Base-by-base conservation (phyloP, 257 asterid species). In the Ophiorrhiza pumila region DNA sequence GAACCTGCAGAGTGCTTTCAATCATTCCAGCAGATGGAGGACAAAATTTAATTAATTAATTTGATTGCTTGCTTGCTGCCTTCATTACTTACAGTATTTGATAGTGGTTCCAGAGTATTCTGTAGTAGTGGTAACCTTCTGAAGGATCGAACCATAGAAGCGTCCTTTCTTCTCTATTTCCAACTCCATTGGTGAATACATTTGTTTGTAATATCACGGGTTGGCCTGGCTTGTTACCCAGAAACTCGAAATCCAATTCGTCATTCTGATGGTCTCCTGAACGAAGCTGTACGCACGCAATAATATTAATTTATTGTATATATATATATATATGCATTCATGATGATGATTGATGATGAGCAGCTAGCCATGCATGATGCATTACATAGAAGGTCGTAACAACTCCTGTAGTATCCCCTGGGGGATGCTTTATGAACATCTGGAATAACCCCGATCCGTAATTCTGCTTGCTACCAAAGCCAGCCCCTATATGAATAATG, bases 121-220 rank as follows among this genome's bases (percentile, higher is more conserved):
- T 74, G 80, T 92, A 92, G 23, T 78, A 69, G 72, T 92, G 97
- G 65, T 85, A 90, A 73, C 90, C 92, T 62, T 84, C 86, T 0
- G 89, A 22, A 0, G 93, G 97, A 73, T 92, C 96, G 73, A 92
- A 92, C 97, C 97, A 92, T 0, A 90, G 89, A 45, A 23, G 63
- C 7, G 45, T 20, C 68, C 92, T 80, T 73, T 90, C 89, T 47
- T 92, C 96, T 78, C 87, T 83, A 27, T 67, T 27, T 34, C 97
- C 97, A 2, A 17, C 1, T n/a, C 97, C 96, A 39, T 83, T 69
- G 22, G 71, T 76, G 60, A 71, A 90, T 42, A 92, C 86, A 53
- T 92, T 90, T 13, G 96, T 90, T 41, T 92, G 96, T 12, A 92
- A 20, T 20, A 78, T 80, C 32, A 78, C 73, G 13, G 91, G 93